Percentiles rank a stretch among this genome's conserved stretches.
Evolutionary conservation across 257 asterid species (phyloP).

Genomic region (Capsicum chinense): DNA sequence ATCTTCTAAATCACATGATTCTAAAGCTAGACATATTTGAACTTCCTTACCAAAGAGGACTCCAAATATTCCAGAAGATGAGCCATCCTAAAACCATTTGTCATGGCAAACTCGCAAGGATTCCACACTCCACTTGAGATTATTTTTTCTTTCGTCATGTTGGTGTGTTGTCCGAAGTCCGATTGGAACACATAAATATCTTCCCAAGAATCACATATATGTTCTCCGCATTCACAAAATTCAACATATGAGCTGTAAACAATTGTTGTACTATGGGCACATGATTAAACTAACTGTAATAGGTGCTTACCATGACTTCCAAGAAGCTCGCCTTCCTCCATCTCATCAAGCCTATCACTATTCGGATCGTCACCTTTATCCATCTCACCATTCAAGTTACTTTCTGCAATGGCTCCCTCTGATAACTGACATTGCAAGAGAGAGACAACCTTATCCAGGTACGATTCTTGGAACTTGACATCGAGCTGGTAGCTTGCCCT

Average conservation of each 20-base stretch:
- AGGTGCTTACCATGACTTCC: conserved; percentile 67
- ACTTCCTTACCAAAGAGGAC: neutral
- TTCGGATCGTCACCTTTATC: conserved; percentile 42
- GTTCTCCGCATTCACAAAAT: conserved; percentile 13
- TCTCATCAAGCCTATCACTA: conserved; percentile 61
- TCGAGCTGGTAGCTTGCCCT: conserved; percentile 95
- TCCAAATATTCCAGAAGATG: conserved; percentile 4
- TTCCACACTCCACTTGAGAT: neutral
- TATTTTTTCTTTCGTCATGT: neutral
- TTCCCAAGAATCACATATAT: neutral
- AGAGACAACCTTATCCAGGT: conserved; percentile 79
- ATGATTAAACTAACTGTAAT: conserved; percentile 4
- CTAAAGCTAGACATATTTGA: neutral
- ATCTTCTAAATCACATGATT: neutral
- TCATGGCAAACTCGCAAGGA: neutral
- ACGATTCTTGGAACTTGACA: conserved; percentile 97
- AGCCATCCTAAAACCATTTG: neutral
- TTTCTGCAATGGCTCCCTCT: conserved; percentile 84
- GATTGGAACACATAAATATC: neutral
- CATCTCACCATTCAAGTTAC: conserved; percentile 44
- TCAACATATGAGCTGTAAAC: conserved; percentile 4
- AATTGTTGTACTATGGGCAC: conserved; percentile 7
- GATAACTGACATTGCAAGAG: conserved; percentile 88
- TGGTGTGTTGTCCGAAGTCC: neutral
- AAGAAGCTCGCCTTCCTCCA: conserved; percentile 97